phyloP scores from a whole-genome alignment of 1,139 yeast genomes.

The Geotrichum candidum region DNA sequence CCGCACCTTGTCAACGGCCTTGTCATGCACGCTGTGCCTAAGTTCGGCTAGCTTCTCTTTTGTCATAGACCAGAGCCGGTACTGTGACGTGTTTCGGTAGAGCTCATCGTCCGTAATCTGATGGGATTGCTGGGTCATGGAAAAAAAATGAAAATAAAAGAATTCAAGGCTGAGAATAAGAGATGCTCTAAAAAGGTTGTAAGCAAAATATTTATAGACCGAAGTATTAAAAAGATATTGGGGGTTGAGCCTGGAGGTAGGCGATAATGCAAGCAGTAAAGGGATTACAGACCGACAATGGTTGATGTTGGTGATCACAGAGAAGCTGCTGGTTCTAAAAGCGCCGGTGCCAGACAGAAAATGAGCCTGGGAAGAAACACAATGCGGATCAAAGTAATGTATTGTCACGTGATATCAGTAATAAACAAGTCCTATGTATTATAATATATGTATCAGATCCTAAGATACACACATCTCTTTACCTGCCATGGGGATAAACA shows the following conservation, averaged over 20 bases:
- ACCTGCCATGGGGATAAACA: no score
- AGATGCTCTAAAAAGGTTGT: no score
- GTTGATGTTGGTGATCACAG: background rate
- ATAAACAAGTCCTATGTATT: no score
- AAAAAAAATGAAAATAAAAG: background rate
- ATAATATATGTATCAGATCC: no score
- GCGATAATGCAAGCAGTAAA: background rate
- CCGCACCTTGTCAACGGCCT: slow-evolving; percentile 44
- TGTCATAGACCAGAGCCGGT: slow-evolving; percentile 77
- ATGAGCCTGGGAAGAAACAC: no score
- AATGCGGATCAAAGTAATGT: no score
- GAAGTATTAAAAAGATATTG: background rate
- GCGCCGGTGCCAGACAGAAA: no score
- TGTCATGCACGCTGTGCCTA: slow-evolving; percentile 46
- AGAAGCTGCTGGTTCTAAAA: background rate
- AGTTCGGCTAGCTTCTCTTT: slow-evolving; percentile 45
- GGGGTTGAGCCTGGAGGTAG: background rate
- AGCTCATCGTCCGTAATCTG: slow-evolving; percentile 59
- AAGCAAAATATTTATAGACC: background rate
- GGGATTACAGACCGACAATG: background rate
- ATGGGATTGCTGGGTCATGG: slow-evolving; percentile 4
- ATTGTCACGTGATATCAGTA: no score
- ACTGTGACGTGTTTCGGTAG: slow-evolving; percentile 83
- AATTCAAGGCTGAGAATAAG: background rate
- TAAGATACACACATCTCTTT: no score